A percentile compares a stretch with the other conserved stretches of the same genome.
Conservation (phyloP, 2,329 filamentous ascomycete genomes). For the Sclerotinia borealis region DNA sequence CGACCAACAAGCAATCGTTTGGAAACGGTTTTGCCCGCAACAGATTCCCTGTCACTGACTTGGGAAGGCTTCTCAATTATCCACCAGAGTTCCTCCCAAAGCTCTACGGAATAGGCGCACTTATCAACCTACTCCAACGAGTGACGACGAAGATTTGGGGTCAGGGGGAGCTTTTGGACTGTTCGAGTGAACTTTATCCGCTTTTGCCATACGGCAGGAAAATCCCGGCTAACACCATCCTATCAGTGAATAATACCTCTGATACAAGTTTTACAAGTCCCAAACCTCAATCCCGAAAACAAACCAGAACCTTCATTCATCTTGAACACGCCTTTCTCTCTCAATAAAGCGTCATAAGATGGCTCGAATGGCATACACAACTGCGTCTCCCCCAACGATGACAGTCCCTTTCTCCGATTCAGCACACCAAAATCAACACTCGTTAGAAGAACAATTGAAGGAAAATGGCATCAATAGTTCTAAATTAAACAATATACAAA, state of each 20-base stretch:
- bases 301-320: background rate
- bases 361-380: slow-evolving; percentile 11
- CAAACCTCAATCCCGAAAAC: background rate
- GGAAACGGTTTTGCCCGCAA: background rate
- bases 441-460: slow-evolving; percentile 21
- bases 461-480: slow-evolving; percentile 22
- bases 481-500: slow-evolving; percentile 13
- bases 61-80: too few relatives aligned
- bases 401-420: background rate
- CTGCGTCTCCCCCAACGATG: background rate
- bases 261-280: background rate
- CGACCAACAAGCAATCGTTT: background rate
- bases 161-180: too few relatives aligned
- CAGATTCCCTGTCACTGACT: background rate
- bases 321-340: background rate
- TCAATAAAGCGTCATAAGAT: slow-evolving; percentile 9
- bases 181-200: background rate
- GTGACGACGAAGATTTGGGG: background rate
- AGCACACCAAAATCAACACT: slow-evolving; percentile 4
- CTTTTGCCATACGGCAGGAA: background rate
- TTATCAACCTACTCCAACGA: too few relatives aligned
- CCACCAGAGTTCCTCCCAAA: too few relatives aligned
- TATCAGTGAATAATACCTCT: background rate
- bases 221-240: background rate
- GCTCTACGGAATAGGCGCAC: too few relatives aligned